Evolutionary conservation across 805 yeast genomes (phyloP).

Genomic region (Hanseniaspora vineae): DNA sequence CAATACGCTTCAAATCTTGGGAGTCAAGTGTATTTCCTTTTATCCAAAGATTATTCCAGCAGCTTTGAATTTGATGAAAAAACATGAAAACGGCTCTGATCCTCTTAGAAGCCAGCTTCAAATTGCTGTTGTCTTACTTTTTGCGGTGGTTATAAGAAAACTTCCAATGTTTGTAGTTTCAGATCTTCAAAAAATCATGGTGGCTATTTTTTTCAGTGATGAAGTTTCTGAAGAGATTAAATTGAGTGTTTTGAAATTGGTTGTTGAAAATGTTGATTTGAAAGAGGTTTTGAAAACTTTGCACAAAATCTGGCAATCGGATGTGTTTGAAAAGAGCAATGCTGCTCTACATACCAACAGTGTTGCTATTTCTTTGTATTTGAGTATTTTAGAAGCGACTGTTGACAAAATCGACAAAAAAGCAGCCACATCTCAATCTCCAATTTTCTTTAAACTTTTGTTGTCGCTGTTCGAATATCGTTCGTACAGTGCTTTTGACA

Average conservation of each 20-base stretch:
- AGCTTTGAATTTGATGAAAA: constrained; percentile 45
- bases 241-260: constrained; percentile 45
- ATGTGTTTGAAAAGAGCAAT: constrained; percentile 10
- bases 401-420: constrained; percentile 62
- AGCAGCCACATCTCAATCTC: constrained; percentile 57
- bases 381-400: constrained; percentile 52
- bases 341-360: no score
- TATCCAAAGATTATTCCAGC: constrained; percentile 80
- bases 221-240: constrained; percentile 48
- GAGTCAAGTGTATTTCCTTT: constrained; percentile 74
- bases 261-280: constrained; percentile 56
- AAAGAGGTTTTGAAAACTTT: constrained; percentile 49
- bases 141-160: constrained; percentile 64
- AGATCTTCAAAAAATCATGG: constrained; percentile 48
- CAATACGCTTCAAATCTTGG: constrained; percentile 57
- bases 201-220: constrained; percentile 42
- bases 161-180: constrained; percentile 78
- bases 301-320: constrained; percentile 46
- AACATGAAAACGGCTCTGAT: constrained; percentile 12
- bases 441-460: constrained; percentile 55
- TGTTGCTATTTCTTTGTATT: constrained; percentile 50
- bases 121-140: constrained; percentile 54
- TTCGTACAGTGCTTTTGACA: constrained; percentile 43
- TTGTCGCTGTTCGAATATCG: constrained; percentile 61
- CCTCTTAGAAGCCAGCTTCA: constrained; percentile 34